Evolutionary conservation across 164 flowering plant species (phyloP).

Genomic region (Taxillus chinensis): DNA sequence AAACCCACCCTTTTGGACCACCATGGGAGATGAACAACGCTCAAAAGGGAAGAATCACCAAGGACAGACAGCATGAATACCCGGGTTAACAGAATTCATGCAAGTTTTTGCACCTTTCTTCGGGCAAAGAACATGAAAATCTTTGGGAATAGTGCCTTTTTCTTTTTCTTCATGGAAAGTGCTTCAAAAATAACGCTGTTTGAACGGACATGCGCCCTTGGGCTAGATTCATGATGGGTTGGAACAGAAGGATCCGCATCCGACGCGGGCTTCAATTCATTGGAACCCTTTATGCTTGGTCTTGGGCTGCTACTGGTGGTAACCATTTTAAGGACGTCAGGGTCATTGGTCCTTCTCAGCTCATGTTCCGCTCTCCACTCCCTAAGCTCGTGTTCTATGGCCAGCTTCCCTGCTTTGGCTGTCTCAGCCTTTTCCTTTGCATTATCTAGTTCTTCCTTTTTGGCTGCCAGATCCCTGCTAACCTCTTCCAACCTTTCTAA

Average conservation of each 20-base stretch:
- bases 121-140: constrained; percentile 57
- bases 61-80: too few relatives aligned
- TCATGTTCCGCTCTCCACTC: constrained; percentile 86
- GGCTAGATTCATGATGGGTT: constrained; percentile 16
- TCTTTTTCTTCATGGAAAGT: constrained; percentile 47
- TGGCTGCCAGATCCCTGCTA: constrained; percentile 34
- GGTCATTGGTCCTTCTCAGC: constrained; percentile 53
- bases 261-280: constrained; percentile 9
- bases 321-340: constrained; percentile 18
- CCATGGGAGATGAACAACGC: too few relatives aligned
- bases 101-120: constrained; percentile 24
- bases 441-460: constrained; percentile 38
- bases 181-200: too few relatives aligned
- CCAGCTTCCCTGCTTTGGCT: constrained; percentile 78
- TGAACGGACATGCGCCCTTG: constrained; percentile 9
- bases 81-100: neutral
- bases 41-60: too few relatives aligned
- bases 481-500: constrained; percentile 53
- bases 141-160: constrained; percentile 54
- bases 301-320: constrained; percentile 28
- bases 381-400: constrained; percentile 81
- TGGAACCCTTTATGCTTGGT: constrained; percentile 9
- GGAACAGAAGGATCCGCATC: constrained; percentile 22
- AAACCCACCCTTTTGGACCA: too few relatives aligned
- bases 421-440: constrained; percentile 68